Conservation (phyloP, 1,284 basidiomycete genomes). For the Irpex rosettiformis region DNA sequence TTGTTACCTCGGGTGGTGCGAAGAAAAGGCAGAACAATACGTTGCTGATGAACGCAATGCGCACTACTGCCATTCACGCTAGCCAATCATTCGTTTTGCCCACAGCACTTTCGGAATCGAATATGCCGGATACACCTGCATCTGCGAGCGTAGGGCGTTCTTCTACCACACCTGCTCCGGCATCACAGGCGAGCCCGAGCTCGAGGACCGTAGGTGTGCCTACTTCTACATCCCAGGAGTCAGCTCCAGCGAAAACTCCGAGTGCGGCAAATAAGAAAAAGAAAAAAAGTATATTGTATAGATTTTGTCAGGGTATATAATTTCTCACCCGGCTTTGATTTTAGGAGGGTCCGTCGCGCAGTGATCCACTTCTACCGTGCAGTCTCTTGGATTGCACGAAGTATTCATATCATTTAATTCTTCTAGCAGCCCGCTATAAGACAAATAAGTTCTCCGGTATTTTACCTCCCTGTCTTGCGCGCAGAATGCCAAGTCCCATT, state of each 20-base stretch:
- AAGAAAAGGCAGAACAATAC: slow-evolving; percentile 64
- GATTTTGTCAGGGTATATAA: background rate
- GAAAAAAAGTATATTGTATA: slow-evolving; percentile 49
- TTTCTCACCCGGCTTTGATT: background rate
- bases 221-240: slow-evolving; percentile 40
- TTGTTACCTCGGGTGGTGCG: slow-evolving; percentile 17
- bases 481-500: no score
- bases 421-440: background rate
- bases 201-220: slow-evolving; percentile 37
- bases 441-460: background rate
- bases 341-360: slow-evolving; percentile 1
- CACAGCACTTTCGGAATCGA: slow-evolving; percentile 29
- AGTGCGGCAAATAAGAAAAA: slow-evolving; percentile 66
- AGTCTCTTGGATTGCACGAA: background rate
- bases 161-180: slow-evolving; percentile 55
- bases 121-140: slow-evolving; percentile 38
- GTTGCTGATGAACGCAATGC: slow-evolving; percentile 72
- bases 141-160: slow-evolving; percentile 35
- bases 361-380: background rate
- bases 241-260: slow-evolving; percentile 38
- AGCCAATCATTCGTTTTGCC: slow-evolving; percentile 41
- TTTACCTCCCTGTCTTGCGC: no score
- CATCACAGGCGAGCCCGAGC: slow-evolving; percentile 36
- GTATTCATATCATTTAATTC: no score
- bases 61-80: slow-evolving; percentile 67